Base-by-base conservation (phyloP, 768 basidiomycete genomes). In the Sistotremastrum suecicum region DNA sequence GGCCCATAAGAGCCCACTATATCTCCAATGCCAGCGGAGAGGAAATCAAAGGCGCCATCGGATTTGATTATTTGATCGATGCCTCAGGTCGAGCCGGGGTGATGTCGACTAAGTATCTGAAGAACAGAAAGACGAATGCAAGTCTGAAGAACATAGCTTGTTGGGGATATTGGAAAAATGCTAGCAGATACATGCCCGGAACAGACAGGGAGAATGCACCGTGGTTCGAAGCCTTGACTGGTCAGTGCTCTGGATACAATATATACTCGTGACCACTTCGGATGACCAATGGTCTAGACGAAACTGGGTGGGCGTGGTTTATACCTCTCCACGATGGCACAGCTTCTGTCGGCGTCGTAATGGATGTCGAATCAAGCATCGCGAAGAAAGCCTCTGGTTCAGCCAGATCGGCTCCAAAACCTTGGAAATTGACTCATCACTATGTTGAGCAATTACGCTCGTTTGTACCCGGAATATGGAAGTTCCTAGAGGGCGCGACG, bases 51-150 rank as follows among this genome's bases (percentile, higher is more conserved):
- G 49, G 46, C 6, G 36, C 30, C 7, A 47, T 50, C 10, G 39
- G 30, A 8, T 20, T 32, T 37, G 71, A 75, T 39, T 75, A 78
- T 52, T 57, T 87, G 28, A 70, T 86, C 20, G 83, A 87, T 56
- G 83, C 83, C 5, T 76, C 77, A 9, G 83, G 83, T 36, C 74
- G 83, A 11, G 65, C 72, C 1, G 83, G 83, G 1, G 53, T 87
- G 43, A 65, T 87, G 60, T 83, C 80, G 5, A 75, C 73, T 8
- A 70, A 66, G 40, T 83, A 84, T 54, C 61, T 84, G 32, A 79
- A 78, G 56, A 82, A 80, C 55, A 68, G 83, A 37, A 74, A 69
- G 50, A 78, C 74, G 57, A 85, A 83, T 46, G 68, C 71, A 34
- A 76, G 45, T 29, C n/a, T 50, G 8, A 45, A 43, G 48, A 50